Percentiles rank a stretch among this genome's conserved stretches.
phyloP scores from a whole-genome alignment of 306 rosid species.

The Citrullus amarus region DNA sequence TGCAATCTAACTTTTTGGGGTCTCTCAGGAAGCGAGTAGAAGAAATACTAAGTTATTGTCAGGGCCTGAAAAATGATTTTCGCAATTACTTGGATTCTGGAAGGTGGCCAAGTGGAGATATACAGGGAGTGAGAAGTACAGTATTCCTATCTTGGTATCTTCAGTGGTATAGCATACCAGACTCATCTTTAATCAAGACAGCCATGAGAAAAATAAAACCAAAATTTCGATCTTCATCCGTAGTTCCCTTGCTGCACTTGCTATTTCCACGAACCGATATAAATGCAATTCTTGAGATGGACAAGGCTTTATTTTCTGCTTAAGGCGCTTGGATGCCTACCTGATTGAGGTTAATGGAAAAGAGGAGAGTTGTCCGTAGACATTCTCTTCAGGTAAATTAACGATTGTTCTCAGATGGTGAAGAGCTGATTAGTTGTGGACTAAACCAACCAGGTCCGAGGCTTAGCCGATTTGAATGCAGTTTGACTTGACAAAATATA shows the following conservation, averaged over 20 bases:
- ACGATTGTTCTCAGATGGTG: background rate
- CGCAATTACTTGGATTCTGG: slow-evolving; percentile 50
- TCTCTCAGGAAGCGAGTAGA: slow-evolving; percentile 73
- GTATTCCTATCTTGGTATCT: slow-evolving; percentile 79
- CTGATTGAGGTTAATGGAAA: background rate
- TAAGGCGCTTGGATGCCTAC: background rate
- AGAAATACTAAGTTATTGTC: slow-evolving; percentile 41
- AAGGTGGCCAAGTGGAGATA: slow-evolving; percentile 62
- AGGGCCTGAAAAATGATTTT: slow-evolving; percentile 55
- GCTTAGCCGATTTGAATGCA: background rate
- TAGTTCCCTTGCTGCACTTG: slow-evolving; percentile 57
- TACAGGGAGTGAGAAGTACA: slow-evolving; percentile 31
- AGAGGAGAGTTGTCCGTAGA: background rate
- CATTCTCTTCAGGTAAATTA: background rate
- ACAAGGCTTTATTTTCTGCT: slow-evolving; percentile 33
- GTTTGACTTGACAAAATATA: background rate
- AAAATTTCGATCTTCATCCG: slow-evolving; percentile 39
- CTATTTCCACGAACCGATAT: slow-evolving; percentile 63
- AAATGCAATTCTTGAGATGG: slow-evolving; percentile 43
- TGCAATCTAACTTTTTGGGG: slow-evolving; percentile 60
- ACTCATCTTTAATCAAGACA: slow-evolving; percentile 39
- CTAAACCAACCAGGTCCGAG: background rate
- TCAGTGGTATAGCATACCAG: slow-evolving; percentile 82
- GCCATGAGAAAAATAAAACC: slow-evolving; percentile 46
- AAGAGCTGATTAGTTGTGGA: background rate